Evolutionary conservation across 2,329 filamentous ascomycete genomes (phyloP).

Genomic region (Alternaria sp.): DNA sequence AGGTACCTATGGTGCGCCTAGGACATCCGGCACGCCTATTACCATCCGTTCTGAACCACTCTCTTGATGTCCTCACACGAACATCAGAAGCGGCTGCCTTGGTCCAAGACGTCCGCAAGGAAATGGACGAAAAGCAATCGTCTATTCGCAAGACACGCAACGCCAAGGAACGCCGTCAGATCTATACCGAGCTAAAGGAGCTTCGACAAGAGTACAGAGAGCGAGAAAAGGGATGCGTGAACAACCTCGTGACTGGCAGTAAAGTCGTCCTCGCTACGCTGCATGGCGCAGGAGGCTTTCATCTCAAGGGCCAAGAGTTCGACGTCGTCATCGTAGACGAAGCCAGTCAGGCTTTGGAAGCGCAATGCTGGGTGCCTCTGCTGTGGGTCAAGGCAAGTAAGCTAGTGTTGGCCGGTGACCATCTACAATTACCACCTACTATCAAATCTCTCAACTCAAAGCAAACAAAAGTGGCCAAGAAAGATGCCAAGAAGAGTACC

Average conservation of each 20-base stretch:
- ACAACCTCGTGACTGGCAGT: conserved; percentile 76
- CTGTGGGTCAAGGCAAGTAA: conserved; percentile 76
- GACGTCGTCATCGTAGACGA: conserved; percentile 97
- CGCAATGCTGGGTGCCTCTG: conserved; percentile 95
- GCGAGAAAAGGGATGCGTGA: conserved; percentile 82
- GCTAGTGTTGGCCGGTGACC: conserved; percentile 90
- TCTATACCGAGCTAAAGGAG: conserved; percentile 86
- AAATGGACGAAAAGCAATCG: conserved; percentile 92
- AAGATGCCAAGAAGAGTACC: conserved; percentile 45
- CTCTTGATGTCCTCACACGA: conserved; percentile 87
- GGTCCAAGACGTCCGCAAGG: conserved; percentile 86
- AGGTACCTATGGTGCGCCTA: conserved; percentile 85
- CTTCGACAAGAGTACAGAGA: conserved; percentile 88
- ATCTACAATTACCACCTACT: conserved; percentile 91
- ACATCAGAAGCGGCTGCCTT: conserved; percentile 90
- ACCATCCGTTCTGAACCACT: conserved; percentile 87
- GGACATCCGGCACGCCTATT: conserved; percentile 92
- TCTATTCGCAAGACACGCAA: conserved; percentile 87
- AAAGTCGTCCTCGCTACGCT: conserved; percentile 92
- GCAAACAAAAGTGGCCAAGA: conserved; percentile 42
- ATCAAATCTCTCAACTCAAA: conserved; percentile 77
- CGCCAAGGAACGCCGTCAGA: conserved; percentile 78
- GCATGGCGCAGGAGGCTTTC: conserved; percentile 88
- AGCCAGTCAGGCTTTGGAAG: conserved; percentile 93
- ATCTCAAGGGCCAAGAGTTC: conserved; percentile 81